phyloP scores from a whole-genome alignment of 176 grass and related monocot genomes.

The Aegilops bicornis region DNA sequence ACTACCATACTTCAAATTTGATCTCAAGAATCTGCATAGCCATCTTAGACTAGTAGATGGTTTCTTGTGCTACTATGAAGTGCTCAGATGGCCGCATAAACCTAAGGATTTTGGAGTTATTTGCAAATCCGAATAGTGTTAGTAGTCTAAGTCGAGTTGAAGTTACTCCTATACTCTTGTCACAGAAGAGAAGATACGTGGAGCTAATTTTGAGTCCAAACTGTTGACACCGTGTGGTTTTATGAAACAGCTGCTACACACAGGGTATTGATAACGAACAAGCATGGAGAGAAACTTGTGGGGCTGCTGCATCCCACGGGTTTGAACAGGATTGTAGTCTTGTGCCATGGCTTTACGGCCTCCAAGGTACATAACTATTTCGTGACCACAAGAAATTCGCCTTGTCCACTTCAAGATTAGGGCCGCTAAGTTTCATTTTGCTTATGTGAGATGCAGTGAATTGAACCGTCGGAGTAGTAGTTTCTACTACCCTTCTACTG shows the following conservation, averaged over 20 bases:
- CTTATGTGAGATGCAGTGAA: neutral
- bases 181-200: neutral
- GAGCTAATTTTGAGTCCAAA: neutral
- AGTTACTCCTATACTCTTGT: neutral
- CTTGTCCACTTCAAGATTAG: neutral
- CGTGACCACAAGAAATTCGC: neutral
- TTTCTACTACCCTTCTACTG: neutral
- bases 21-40: neutral
- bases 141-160: neutral
- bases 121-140: neutral
- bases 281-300: slow-evolving; percentile 71
- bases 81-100: neutral
- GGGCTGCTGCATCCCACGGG: slow-evolving; percentile 66
- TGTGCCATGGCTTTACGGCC: slow-evolving; percentile 77
- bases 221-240: slow-evolving; percentile 9
- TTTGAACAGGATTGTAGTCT: slow-evolving; percentile 66
- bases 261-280: slow-evolving; percentile 61
- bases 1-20: neutral
- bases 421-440: neutral
- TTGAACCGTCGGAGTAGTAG: neutral
- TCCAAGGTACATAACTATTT: slow-evolving; percentile 54
- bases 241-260: slow-evolving; percentile 34
- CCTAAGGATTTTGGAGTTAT: neutral
- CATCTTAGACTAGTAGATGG: neutral
- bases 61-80: neutral